Evolutionary conservation across 805 yeast species (phyloP), one percentile per base, ranked within the genome.

Genomic region (Yarrowia alimentaria): DNA sequence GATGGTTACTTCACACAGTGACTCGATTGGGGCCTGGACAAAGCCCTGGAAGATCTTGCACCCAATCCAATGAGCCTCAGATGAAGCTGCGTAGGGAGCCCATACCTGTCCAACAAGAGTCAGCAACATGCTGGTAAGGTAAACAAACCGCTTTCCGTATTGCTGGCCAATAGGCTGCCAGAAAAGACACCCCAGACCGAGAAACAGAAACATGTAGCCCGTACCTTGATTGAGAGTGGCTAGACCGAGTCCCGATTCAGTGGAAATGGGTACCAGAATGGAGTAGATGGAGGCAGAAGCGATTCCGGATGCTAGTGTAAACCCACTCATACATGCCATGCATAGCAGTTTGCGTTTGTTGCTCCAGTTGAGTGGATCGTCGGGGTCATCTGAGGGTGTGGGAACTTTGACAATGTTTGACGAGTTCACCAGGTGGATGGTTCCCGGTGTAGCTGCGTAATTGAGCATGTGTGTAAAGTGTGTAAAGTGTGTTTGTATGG

Each of bases 11-110:
- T 75, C 69, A 74, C 89, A 55, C 62, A 88, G 80, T 4, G 86
- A 79, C 63, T 85, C 95, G 31, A 83, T 75, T n/a, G 84, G 80
- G n/a, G 91, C 91, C 14, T 80, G 85, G 61, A 83, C 80, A 42
- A 83, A 62, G 59, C 74, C 74, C 31, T 69, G 69, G 22, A 73
- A 54, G 34, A 71, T 63, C 52, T 71, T 66, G 26, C 68, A 61
- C 6, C 68, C 74, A 31, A 68, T 64, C 71, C 72, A 68, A 38
- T 66, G 67, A 31, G 22, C 48, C 4, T 68, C 67, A 37, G 66
- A 63, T 16, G 67, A 53, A 12, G 60, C 60, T 29, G 71, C 61
- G 48, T 60, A 68, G 3, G 76, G 74, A 9, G 69, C 64, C 77
- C 77, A 73, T 10, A 71, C 64, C 43, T 68, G 63, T 43, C 71